Evolutionary conservation across 305 asterid genomes (phyloP).

Genomic region (Solanum hybrid): DNA sequence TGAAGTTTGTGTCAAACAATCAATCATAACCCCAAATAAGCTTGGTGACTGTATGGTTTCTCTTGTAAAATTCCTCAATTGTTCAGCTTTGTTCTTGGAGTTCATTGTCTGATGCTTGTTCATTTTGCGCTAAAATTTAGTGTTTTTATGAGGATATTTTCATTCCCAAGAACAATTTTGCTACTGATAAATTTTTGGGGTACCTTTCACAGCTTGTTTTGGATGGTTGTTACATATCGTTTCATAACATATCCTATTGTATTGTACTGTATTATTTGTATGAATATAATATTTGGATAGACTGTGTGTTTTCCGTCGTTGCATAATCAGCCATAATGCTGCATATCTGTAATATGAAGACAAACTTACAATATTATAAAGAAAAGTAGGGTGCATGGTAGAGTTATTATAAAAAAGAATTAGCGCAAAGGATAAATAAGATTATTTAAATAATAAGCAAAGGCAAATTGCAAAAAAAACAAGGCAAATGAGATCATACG

Average conservation of each 20-base stretch:
- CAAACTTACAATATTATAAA: not conserved
- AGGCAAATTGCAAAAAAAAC: not conserved
- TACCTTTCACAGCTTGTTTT: not conserved
- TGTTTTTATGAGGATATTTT: not conserved
- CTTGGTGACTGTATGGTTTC: constrained; percentile 59
- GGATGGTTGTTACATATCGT: not conserved
- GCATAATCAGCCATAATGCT: not conserved
- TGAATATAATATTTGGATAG: not conserved
- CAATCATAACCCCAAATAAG: constrained; percentile 44
- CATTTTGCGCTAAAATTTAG: not conserved
- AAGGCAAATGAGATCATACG: not conserved
- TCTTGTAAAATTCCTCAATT: not conserved
- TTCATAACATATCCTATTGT: not conserved
- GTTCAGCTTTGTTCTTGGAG: not conserved
- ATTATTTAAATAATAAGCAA: not conserved
- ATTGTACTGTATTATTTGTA: not conserved
- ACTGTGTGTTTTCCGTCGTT: not conserved
- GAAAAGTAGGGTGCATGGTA: not conserved
- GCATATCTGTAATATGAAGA: not conserved
- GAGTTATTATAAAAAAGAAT: not conserved
- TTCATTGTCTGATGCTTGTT: not conserved
- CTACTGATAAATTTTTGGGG: not conserved
- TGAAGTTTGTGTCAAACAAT: constrained; percentile 50
- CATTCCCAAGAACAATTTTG: not conserved
- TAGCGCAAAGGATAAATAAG: not conserved